Evolutionary conservation across 768 basidiomycete species (phyloP).

Genomic region (Pulveroboletus sp.): DNA sequence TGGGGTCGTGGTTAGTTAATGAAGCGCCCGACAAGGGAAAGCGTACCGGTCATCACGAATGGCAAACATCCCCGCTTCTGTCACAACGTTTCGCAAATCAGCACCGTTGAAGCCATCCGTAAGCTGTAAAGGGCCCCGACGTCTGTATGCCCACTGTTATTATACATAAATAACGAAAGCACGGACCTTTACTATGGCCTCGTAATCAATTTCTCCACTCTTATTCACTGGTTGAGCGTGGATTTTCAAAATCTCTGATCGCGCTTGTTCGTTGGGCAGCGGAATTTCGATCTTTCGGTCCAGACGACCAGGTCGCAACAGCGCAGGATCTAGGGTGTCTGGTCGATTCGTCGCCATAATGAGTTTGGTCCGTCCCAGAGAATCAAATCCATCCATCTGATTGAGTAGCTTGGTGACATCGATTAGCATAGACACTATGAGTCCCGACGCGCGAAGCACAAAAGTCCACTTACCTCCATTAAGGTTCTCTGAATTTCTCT

Average conservation of each 20-base stretch:
- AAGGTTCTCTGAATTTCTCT: conserved; percentile 97
- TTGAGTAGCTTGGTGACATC: conserved; percentile 69
- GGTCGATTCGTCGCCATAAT: conserved; percentile 99
- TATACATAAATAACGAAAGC: neutral
- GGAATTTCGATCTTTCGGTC: conserved; percentile 99
- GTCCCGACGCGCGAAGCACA: neutral
- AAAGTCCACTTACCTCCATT: conserved; percentile 68
- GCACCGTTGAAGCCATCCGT: conserved; percentile 95
- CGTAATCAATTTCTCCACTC: conserved; percentile 92
- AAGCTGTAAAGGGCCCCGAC: conserved; percentile 40
- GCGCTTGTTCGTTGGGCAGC: conserved; percentile 93
- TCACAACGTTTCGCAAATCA: conserved; percentile 91
- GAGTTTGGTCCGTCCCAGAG: conserved; percentile 89
- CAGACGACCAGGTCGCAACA: conserved; percentile 91
- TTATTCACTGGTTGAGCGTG: conserved; percentile 94
- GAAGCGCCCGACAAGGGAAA: neutral
- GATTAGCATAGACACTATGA: neutral
- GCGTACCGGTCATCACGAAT: conserved; percentile 88
- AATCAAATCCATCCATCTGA: conserved; percentile 99
- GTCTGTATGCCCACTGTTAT: neutral
- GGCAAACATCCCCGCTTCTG: conserved; percentile 97
- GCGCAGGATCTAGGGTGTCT: conserved; percentile 94
- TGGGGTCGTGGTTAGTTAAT: neutral
- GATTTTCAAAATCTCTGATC: conserved; percentile 95
- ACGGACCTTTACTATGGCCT: conserved; percentile 90